Percentiles rank a stretch among this genome's conserved stretches.
Conservation (phyloP, 257 asterid species). For the Plantago elongata region DNA sequence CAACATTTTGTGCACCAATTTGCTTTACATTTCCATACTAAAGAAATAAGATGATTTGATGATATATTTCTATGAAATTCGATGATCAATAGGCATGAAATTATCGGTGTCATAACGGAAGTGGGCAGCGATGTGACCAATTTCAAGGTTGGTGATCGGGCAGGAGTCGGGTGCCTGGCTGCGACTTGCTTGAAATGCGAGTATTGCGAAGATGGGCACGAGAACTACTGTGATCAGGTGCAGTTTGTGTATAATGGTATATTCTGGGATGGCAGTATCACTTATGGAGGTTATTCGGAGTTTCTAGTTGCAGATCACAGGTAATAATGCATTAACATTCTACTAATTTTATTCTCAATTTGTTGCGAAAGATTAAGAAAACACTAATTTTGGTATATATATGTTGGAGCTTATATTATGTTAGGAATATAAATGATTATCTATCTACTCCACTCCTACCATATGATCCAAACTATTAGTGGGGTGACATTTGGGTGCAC, state of each 20-base stretch:
- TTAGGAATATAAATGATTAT: too few relatives aligned
- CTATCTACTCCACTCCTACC: too few relatives aligned
- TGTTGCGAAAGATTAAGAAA: too few relatives aligned
- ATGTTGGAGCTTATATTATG: too few relatives aligned
- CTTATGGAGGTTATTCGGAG: constrained; percentile 89
- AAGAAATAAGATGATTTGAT: too few relatives aligned
- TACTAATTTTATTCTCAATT: too few relatives aligned
- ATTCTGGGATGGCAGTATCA: constrained; percentile 86
- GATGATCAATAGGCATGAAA: constrained; percentile 67
- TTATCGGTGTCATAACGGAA: constrained; percentile 60
- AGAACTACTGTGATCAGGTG: constrained; percentile 71
- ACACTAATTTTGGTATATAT: too few relatives aligned
- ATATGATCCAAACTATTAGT: too few relatives aligned
- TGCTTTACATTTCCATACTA: too few relatives aligned
- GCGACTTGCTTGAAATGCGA: constrained; percentile 80
- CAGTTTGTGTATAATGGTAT: constrained; percentile 73
- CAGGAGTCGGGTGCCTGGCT: constrained; percentile 83
- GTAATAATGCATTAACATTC: constrained; percentile 11
- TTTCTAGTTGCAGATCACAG: constrained; percentile 61
- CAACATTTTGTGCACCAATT: too few relatives aligned
- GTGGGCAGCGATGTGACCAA: constrained; percentile 69
- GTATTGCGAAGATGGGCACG: constrained; percentile 50
- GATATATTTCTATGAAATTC: too few relatives aligned
- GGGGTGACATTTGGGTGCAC: too few relatives aligned
- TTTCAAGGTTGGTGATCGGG: constrained; percentile 67